Base-by-base conservation (phyloP, 768 basidiomycete species). In the Favolaschia claudopus region DNA sequence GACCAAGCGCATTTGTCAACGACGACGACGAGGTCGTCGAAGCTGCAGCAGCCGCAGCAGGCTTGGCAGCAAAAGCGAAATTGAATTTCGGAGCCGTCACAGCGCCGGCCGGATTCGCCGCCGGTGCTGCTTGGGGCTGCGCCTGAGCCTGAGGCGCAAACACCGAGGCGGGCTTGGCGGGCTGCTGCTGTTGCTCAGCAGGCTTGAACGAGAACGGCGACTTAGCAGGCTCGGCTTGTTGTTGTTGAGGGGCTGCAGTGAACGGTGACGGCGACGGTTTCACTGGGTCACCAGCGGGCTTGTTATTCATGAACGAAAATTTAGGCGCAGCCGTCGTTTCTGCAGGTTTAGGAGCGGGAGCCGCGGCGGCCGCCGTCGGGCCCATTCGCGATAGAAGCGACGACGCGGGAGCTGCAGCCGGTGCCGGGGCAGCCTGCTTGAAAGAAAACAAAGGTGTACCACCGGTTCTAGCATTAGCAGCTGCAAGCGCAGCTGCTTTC, bases 31-130 rank as follows among this genome's bases (percentile, higher is more conserved):
- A 37, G 5, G 20, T 29, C 9, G 58, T 39, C 27, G 64, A 58
- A 15, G 63, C n/a, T n/a, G n/a, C n/a, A n/a, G n/a, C 9, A 4
- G 61, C 17, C 33, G 63, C 31, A 17, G 66, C 17, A 48, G 57
- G 52, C 32, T 53, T 62, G 32, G 48, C 58, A 28, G 37, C 58
- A 43, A 73, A 56, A n/a, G 74, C 76, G 60, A 82, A 77, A 61
- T 60, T 75, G 61, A 81, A 82, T 57, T 77, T 79, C 7, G 72
- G 67, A 4, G 73, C 67, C n/a, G n/a, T n/a, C n/a, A n/a, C n/a
- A n/a, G n/a, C n/a, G n/a, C n/a, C n/a, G 7, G 65, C 34, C 24
- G 69, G 73, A 51, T 71, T 70, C 27, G 59, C 37, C 43, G 68
- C 58, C 32, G 55, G 52, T 15, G 68, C 31, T 8, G 65, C 33